Conservation (phyloP, 441 rosid genomes). For the Erodium trifolium region DNA sequence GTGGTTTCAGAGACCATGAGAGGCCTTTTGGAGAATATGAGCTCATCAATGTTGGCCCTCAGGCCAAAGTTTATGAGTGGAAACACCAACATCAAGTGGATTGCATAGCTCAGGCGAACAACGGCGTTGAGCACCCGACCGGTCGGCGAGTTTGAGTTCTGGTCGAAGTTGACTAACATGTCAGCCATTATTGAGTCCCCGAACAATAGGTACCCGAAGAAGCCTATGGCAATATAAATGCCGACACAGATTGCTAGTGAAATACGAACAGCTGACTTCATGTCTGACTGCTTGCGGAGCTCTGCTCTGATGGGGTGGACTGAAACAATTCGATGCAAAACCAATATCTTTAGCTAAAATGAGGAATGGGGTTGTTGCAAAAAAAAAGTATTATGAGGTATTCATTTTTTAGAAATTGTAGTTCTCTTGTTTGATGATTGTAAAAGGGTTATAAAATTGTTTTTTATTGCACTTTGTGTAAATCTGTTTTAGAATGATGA, state of each 20-base stretch:
- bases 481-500: too few relatives aligned
- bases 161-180: slow-evolving; percentile 14
- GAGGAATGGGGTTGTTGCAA: too few relatives aligned
- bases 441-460: too few relatives aligned
- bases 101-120: slow-evolving; percentile 12
- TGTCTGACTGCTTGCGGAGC: slow-evolving; percentile 7
- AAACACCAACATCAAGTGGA: slow-evolving; percentile 12
- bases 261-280: slow-evolving; percentile 12
- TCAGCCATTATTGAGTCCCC: slow-evolving; percentile 14
- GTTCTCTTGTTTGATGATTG: too few relatives aligned
- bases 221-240: slow-evolving; percentile 9
- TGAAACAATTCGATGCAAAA: background rate
- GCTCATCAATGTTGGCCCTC: slow-evolving; percentile 10
- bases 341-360: too few relatives aligned
- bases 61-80: slow-evolving; percentile 11
- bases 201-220: slow-evolving; percentile 13
- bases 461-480: too few relatives aligned
- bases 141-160: background rate
- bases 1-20: slow-evolving; percentile 2
- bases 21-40: slow-evolving; percentile 12
- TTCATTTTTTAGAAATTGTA: too few relatives aligned
- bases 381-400: too few relatives aligned
- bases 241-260: slow-evolving; percentile 5
- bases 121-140: slow-evolving; percentile 1
- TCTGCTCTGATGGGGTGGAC: slow-evolving; percentile 13